Evolutionary conservation across 768 basidiomycete genomes (phyloP).

Genomic region (Termitomyces sp.): DNA sequence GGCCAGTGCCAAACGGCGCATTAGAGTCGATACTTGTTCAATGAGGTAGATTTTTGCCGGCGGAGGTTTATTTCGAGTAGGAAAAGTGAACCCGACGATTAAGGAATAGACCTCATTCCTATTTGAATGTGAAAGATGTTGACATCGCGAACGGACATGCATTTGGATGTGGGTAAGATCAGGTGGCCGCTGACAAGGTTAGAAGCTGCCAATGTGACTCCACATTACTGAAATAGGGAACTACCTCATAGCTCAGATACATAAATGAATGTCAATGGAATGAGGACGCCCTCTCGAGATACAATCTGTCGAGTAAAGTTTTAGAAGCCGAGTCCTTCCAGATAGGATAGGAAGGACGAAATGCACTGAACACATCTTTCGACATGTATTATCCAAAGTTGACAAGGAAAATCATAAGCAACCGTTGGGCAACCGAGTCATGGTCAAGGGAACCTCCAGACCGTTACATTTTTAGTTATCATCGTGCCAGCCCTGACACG

Average conservation of each 20-base stretch:
- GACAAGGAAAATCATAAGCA: background rate
- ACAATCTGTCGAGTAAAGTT: background rate
- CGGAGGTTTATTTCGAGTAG: background rate
- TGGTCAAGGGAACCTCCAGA: background rate
- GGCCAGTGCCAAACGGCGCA: too few relatives aligned
- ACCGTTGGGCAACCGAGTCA: too few relatives aligned
- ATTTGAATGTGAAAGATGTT: background rate
- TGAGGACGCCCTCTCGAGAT: background rate
- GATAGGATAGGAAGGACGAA: background rate
- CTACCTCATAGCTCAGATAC: background rate
- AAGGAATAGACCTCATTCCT: background rate
- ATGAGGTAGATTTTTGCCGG: background rate
- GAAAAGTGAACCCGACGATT: background rate
- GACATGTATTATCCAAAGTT: background rate
- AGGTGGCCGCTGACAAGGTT: background rate
- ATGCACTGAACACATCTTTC: background rate
- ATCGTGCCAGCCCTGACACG: background rate
- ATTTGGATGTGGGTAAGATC: background rate
- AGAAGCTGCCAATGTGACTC: background rate
- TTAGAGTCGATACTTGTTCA: background rate
- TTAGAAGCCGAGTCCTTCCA: too few relatives aligned
- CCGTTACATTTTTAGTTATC: background rate
- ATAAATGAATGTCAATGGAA: background rate
- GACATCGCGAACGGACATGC: background rate
- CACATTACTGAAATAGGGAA: background rate